Evolutionary conservation across 73 alveolate genomes (phyloP).

Genomic region (Effrenium voratum): DNA sequence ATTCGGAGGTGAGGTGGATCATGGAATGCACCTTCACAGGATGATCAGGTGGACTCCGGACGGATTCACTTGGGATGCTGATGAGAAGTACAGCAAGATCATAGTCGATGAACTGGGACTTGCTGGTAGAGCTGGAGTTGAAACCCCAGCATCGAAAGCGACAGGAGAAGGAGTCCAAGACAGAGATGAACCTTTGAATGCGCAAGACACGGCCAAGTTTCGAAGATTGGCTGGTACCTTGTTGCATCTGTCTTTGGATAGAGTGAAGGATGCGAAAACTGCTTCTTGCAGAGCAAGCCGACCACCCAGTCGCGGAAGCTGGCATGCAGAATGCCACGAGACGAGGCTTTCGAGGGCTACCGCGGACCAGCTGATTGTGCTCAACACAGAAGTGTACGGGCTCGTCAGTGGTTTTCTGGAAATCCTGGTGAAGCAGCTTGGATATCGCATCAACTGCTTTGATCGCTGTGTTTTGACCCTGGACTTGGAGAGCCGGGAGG

Average conservation of each 20-base stretch:
- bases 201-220: not conserved
- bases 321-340: no score
- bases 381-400: no score
- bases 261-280: no score
- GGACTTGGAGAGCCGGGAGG: no score
- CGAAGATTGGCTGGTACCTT: not conserved
- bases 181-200: not conserved
- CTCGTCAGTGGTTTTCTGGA: no score
- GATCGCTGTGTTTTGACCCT: no score
- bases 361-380: no score
- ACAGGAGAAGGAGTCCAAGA: not conserved
- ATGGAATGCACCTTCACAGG: not conserved
- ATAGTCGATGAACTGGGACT: constrained; percentile 3
- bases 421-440: no score
- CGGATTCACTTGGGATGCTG: constrained; percentile 48
- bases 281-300: no score
- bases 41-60: not conserved
- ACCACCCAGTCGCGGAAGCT: no score
- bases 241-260: constrained; percentile 1
- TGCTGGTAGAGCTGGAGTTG: constrained; percentile 11
- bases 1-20: not conserved
- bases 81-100: not conserved
- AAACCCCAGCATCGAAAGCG: not conserved
- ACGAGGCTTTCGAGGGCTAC: no score
- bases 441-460: no score